Conservation (phyloP, 768 basidiomycete genomes). For the Suillus hirtellus region DNA sequence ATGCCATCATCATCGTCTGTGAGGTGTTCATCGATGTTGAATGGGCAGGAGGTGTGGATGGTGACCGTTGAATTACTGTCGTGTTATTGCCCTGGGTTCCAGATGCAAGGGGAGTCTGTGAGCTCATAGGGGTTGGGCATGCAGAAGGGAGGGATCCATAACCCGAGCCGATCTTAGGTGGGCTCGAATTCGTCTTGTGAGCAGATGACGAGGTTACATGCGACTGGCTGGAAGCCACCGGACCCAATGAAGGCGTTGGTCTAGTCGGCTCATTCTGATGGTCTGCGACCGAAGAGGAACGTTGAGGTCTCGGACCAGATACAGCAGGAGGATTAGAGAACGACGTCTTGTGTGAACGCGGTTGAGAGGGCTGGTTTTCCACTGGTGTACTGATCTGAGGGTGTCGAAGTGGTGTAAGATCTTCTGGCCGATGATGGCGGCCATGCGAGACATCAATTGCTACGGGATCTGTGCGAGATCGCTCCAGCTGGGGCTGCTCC, state of each 20-base stretch:
- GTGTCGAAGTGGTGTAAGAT: neutral
- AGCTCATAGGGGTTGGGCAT: slow-evolving; percentile 27
- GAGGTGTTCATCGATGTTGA: slow-evolving; percentile 24
- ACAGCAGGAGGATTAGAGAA: slow-evolving; percentile 24
- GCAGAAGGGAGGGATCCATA: slow-evolving; percentile 17
- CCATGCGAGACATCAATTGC: slow-evolving; percentile 23
- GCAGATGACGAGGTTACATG: slow-evolving; percentile 23
- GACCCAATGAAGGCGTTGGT: neutral
- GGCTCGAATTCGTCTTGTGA: slow-evolving; percentile 17
- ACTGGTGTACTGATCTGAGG: neutral
- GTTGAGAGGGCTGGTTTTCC: slow-evolving; percentile 22
- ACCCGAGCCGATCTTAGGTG: slow-evolving; percentile 17
- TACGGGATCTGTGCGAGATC: slow-evolving; percentile 28
- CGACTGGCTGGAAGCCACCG: slow-evolving; percentile 15
- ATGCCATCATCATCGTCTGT: slow-evolving; percentile 24
- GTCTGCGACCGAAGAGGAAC: slow-evolving; percentile 29
- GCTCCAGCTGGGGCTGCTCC: slow-evolving; percentile 24
- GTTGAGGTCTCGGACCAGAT: slow-evolving; percentile 29
- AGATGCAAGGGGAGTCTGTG: slow-evolving; percentile 11
- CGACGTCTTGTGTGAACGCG: slow-evolving; percentile 26
- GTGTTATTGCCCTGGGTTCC: slow-evolving; percentile 18
- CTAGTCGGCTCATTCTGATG: slow-evolving; percentile 21
- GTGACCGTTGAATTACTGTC: slow-evolving; percentile 17
- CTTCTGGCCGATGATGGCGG: slow-evolving; percentile 14
- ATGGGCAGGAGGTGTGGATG: slow-evolving; percentile 23